phyloP scores from a whole-genome alignment of 164 flowering plant genomes.

The Sedum album region DNA sequence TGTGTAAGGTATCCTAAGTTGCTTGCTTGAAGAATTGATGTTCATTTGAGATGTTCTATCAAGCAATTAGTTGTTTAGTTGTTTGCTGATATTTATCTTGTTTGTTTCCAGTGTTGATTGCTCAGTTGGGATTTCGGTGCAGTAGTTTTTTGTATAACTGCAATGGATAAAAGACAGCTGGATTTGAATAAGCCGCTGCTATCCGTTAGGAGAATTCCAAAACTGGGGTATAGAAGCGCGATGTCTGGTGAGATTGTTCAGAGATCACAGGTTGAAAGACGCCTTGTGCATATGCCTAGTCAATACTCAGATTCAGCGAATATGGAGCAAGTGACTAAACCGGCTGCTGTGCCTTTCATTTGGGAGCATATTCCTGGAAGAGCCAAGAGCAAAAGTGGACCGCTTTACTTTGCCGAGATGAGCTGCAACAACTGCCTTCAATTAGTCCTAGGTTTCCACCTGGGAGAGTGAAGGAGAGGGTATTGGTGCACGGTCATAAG shows the following conservation, averaged over 20 bases:
- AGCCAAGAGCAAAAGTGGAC: slow-evolving; percentile 9
- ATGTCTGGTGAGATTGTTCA: slow-evolving; percentile 11
- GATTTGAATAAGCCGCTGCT: slow-evolving; percentile 47
- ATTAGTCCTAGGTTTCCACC: slow-evolving; percentile 30
- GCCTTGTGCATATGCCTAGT: slow-evolving; percentile 12
- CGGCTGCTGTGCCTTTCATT: slow-evolving; percentile 56
- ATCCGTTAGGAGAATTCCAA: slow-evolving; percentile 43
- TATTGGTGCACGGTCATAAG: slow-evolving; percentile 5
- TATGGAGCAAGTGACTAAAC: slow-evolving; percentile 32
- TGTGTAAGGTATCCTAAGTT: neutral
- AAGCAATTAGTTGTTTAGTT: neutral
- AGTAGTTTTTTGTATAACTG: neutral
- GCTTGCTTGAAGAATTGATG: neutral
- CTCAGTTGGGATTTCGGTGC: neutral
- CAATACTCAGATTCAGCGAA: slow-evolving; percentile 9
- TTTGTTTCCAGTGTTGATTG: neutral
- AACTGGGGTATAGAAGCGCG: slow-evolving; percentile 3
- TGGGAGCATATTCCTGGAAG: slow-evolving; percentile 68
- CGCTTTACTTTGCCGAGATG: slow-evolving; percentile 10
- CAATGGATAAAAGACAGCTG: slow-evolving; percentile 41
- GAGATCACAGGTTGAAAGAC: slow-evolving; percentile 12
- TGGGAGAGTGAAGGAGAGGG: slow-evolving; percentile 13
- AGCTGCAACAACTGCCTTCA: slow-evolving; percentile 8
- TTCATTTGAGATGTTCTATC: neutral
- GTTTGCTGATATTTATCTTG: neutral